Evolutionary conservation across 75 land plant species (phyloP).

Genomic region (Ceratopteris richardii): DNA sequence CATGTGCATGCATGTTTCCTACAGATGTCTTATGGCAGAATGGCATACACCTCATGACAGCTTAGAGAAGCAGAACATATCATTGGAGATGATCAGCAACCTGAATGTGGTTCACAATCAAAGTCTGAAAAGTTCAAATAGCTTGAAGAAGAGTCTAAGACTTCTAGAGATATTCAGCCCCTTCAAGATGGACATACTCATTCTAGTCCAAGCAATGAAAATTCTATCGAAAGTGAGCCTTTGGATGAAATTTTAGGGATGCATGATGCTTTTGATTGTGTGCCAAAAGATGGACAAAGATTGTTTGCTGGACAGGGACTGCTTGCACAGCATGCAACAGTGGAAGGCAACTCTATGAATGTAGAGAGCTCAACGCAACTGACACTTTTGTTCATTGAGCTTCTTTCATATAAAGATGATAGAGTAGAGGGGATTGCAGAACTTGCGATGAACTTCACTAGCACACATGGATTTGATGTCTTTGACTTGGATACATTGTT

Average conservation of each 20-base stretch:
- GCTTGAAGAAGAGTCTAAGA: neutral
- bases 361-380: neutral
- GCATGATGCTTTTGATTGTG: neutral
- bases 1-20: too few species aligned
- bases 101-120: neutral
- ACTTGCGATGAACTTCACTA: neutral
- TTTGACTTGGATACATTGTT: neutral
- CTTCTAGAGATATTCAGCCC: neutral
- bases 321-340: neutral
- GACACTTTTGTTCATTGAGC: slow-evolving; percentile 2
- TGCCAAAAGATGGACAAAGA: neutral
- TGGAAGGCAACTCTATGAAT: neutral
- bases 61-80: too few species aligned
- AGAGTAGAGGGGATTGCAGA: neutral
- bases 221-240: neutral
- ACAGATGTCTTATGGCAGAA: too few species aligned
- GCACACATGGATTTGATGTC: neutral
- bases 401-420: slow-evolving; percentile 1
- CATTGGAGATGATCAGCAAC: too few species aligned
- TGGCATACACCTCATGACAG: too few species aligned
- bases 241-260: neutral
- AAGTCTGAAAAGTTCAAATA: neutral
- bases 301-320: neutral
- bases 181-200: neutral
- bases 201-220: neutral